These are phyloP conservation scores for Ceratocystis papillata DNA, from an alignment of 2,329 filamentous ascomycete genomes.

Conservation along the genomic window DNA sequence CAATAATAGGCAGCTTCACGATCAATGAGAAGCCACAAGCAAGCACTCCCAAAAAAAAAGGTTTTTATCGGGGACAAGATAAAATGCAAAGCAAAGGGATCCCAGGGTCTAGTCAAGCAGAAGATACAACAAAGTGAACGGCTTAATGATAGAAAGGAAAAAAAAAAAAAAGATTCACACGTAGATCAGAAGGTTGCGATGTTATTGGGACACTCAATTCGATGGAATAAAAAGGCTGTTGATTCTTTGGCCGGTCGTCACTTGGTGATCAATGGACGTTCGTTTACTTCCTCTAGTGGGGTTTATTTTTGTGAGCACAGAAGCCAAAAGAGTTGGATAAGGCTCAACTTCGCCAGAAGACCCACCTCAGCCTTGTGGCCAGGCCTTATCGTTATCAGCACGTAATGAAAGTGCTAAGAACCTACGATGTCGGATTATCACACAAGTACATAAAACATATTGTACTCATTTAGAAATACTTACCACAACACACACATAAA, in stretches of 20 bases:
- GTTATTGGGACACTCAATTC: slow-evolving; percentile 3
- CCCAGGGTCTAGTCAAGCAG: not conserved
- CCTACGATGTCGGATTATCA: no score
- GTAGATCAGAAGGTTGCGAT: not conserved
- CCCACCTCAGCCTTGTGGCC: slow-evolving; percentile 18
- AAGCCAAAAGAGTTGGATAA: not conserved
- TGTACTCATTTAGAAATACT: no score
- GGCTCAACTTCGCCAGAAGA: not conserved
- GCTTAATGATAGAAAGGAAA: not conserved
- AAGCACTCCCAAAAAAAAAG: not conserved
- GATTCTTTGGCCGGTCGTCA: not conserved
- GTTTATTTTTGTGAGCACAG: slow-evolving; percentile 11
- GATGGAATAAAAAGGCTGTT: not conserved
- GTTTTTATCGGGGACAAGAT: not conserved
- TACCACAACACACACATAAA: no score
- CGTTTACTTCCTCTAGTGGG: slow-evolving; percentile 6
- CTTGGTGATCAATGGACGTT: not conserved
- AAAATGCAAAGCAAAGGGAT: not conserved
- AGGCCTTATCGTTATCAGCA: slow-evolving; percentile 12
- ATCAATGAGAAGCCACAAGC: no score
- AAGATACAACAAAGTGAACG: not conserved
- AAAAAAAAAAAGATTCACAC: not conserved
- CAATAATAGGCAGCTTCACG: no score
- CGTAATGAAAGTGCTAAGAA: not conserved
- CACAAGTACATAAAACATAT: no score